Conservation (phyloP, 345 rosid genomes). For the Iberis pinnata region DNA sequence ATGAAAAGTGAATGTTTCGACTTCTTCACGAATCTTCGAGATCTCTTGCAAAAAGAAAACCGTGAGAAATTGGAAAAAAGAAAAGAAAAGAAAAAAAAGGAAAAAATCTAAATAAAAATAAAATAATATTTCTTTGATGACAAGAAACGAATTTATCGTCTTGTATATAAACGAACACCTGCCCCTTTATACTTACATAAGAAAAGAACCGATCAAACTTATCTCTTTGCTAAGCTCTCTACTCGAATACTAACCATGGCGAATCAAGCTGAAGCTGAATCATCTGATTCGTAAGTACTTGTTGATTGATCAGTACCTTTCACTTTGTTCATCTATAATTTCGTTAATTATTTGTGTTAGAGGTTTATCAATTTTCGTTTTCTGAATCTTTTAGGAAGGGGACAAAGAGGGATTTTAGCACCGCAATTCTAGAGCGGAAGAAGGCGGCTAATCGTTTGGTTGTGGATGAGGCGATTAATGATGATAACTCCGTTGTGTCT, state of each 20-base stretch:
- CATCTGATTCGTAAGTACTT: conserved; percentile 51
- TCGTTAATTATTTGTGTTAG: background rate
- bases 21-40: too few relatives aligned
- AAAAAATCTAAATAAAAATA: too few relatives aligned
- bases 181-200: too few relatives aligned
- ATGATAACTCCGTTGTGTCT: conserved; percentile 65
- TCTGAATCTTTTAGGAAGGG: conserved; percentile 35
- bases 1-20: too few relatives aligned
- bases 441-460: conserved; percentile 58
- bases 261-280: conserved; percentile 40
- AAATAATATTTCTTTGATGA: too few relatives aligned
- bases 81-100: too few relatives aligned
- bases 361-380: background rate
- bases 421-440: conserved; percentile 66
- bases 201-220: background rate
- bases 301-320: too few relatives aligned
- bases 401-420: conserved; percentile 57
- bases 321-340: too few relatives aligned
- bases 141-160: too few relatives aligned
- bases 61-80: too few relatives aligned
- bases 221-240: conserved; percentile 12
- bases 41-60: too few relatives aligned
- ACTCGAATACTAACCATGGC: conserved; percentile 26
- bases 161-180: too few relatives aligned
- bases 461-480: conserved; percentile 63